phyloP scores from a whole-genome alignment of 441 rosid genomes.

The Geranium incanum region DNA sequence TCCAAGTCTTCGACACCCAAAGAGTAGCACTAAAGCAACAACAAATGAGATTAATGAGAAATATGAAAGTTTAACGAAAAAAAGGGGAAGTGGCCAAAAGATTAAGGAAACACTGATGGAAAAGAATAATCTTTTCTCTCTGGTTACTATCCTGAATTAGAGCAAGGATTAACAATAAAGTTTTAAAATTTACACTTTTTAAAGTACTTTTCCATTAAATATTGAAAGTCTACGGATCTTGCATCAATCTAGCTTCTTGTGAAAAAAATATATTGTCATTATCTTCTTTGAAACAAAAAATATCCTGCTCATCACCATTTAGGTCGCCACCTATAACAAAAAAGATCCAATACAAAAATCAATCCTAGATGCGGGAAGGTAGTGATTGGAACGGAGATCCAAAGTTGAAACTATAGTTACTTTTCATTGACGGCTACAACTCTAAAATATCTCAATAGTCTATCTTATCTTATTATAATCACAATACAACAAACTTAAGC shows the following conservation, averaged over 20 bases:
- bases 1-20: constrained; percentile 86
- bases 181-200: not conserved
- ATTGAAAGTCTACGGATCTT: not conserved
- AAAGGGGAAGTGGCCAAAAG: not conserved
- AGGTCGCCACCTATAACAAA: too few species aligned
- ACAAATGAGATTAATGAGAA: not conserved
- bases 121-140: not conserved
- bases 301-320: too few species aligned
- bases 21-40: constrained; percentile 55
- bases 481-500: not conserved
- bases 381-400: not conserved
- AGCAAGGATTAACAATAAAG: not conserved
- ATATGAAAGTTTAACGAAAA: constrained; percentile 1
- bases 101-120: not conserved
- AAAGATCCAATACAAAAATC: too few species aligned
- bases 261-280: too few species aligned
- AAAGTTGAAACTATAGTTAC: too few species aligned
- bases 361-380: not conserved
- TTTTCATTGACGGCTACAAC: too few species aligned
- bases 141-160: not conserved
- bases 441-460: too few species aligned
- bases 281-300: too few species aligned
- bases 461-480: too few species aligned
- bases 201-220: not conserved
- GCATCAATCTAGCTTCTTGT: not conserved